Evolutionary conservation across 2,329 filamentous ascomycete genomes (phyloP), one percentile per base, ranked within the genome.

Genomic region (Gyromitra esculenta): DNA sequence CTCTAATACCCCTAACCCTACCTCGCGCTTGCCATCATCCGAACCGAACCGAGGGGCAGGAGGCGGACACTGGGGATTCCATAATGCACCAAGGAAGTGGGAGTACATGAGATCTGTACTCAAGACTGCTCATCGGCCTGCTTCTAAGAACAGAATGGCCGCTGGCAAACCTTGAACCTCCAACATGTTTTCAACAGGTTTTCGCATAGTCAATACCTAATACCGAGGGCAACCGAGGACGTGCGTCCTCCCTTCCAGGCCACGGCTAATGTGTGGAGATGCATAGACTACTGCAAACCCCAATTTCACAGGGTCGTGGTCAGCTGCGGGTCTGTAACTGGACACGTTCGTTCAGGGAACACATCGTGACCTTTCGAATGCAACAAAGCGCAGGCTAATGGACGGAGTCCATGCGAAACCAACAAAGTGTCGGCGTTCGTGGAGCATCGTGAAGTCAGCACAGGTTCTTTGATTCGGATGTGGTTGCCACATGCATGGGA

Each of bases 301-400:
- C 35, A 60, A 18, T 41, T 13, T 41, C 41, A 18, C n/a, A 35
- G 15, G 41, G 62, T 52, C 25, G 18, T 65, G 60, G 25, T 37
- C 62, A 64, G 60, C 41, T 50, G 43, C 60, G 35, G 9, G 59
- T 8, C 59, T 25, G 37, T 18, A 25, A 31, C 41, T 25, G 9
- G 39, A 25, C 35, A 37, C 25, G 7, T 37, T 35, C 5, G 50
- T 13, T 21, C 57, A 41, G 39, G 39, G 45, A 35, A 65, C 6
- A 65, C 63, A 67, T 67, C 63, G 63, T 56, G 63, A 56, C 62
- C 62, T 65, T 37, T 65, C 37, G 56, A 35, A 62, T 65, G 69
- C 59, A 72, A 72, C 69, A 72, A 72, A 72, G 60, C 60, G 69
- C 41, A 65, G 39, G 11, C 60, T 64, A 65, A 37, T 15, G 41